Evolutionary conservation across 106 monocot species (phyloP).

Genomic region (Ottelia alismoides): DNA sequence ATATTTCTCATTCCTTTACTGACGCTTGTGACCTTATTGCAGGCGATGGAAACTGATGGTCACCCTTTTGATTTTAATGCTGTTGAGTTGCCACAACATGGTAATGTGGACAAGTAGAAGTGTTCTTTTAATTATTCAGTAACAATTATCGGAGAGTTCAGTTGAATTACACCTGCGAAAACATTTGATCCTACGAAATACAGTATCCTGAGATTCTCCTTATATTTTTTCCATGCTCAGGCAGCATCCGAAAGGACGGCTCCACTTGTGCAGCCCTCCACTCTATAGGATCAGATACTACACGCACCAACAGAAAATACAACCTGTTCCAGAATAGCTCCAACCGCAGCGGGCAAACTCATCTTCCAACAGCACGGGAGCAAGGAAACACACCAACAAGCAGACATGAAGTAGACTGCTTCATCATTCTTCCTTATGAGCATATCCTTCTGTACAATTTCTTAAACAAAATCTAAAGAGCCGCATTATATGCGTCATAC

Average conservation of each 20-base stretch:
- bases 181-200: too few species aligned
- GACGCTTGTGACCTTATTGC: too few species aligned
- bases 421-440: too few species aligned
- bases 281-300: conserved; percentile 88
- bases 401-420: conserved; percentile 38
- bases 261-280: conserved; percentile 81
- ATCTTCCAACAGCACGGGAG: conserved; percentile 7
- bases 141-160: background rate
- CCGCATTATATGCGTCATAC: background rate
- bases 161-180: background rate
- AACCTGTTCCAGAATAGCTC: conserved; percentile 30
- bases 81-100: conserved; percentile 17
- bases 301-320: conserved; percentile 49
- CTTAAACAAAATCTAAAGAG: background rate
- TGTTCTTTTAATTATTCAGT: background rate
- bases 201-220: background rate
- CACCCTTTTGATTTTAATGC: conserved; percentile 36
- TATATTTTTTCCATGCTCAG: conserved; percentile 17
- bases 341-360: conserved; percentile 14
- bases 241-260: conserved; percentile 29
- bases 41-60: conserved; percentile 26
- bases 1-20: too few species aligned
- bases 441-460: too few species aligned
- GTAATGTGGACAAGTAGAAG: conserved; percentile 5
- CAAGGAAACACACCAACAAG: conserved; percentile 52